These are phyloP conservation scores for Turritis glabra DNA, from an alignment of 345 rosid species.

Conservation along the genomic window DNA sequence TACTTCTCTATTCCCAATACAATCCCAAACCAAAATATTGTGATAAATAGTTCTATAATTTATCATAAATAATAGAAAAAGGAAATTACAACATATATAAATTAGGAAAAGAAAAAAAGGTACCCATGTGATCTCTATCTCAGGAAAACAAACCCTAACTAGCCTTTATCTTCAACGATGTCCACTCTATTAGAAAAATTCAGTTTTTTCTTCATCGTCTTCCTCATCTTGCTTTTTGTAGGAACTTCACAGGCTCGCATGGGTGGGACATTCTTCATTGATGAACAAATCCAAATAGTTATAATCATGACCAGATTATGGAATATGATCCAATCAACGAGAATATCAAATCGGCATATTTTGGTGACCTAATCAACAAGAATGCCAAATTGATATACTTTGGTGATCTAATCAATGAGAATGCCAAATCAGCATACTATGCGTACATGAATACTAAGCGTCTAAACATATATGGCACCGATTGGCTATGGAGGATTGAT, in stretches of 20 bases:
- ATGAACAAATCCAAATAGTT: not conserved
- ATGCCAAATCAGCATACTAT: not conserved
- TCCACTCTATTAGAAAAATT: not conserved
- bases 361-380: not conserved
- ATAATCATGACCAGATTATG: not conserved
- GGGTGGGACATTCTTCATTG: not conserved
- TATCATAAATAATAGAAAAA: not conserved
- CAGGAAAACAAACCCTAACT: not conserved
- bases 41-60: no score
- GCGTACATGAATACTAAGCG: not conserved
- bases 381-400: not conserved
- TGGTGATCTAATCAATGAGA: not conserved
- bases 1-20: no score
- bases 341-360: not conserved
- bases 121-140: not conserved
- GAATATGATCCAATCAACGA: not conserved
- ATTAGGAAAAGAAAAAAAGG: not conserved
- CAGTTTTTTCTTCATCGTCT: not conserved
- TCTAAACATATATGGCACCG: not conserved
- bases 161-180: not conserved
- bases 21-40: no score
- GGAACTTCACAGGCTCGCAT: not conserved
- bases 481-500: not conserved
- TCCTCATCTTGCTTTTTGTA: not conserved
- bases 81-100: not conserved